phyloP scores from a whole-genome alignment of 495 filamentous ascomycete genomes.

The Symbiotaphrina buchneri region DNA sequence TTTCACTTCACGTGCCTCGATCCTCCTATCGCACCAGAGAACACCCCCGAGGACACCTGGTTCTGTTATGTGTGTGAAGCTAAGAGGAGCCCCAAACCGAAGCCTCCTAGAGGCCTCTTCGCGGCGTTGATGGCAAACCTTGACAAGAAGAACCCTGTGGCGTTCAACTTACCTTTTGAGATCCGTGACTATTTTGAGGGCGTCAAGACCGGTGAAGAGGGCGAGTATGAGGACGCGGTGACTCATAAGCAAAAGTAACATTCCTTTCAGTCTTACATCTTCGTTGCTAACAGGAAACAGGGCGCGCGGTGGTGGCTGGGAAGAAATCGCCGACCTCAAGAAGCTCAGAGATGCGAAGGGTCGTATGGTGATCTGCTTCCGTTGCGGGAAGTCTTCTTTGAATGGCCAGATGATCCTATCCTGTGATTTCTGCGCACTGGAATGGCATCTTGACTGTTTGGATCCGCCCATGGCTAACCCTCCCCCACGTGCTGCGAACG shows the following conservation, averaged over 20 bases:
- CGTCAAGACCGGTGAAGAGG: conserved; percentile 47
- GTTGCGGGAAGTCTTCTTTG: conserved; percentile 35
- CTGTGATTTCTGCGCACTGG: conserved; percentile 59
- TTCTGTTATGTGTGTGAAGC: conserved; percentile 54
- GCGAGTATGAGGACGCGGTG: conserved; percentile 50
- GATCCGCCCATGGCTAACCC: conserved; percentile 64
- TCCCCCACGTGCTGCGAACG: conserved; percentile 24
- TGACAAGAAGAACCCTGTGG: conserved; percentile 38
- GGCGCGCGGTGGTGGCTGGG: conserved; percentile 28
- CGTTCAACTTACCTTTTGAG: conserved; percentile 46
- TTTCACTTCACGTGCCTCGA: conserved; percentile 77
- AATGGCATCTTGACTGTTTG: conserved; percentile 84
- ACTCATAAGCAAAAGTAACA: conserved; percentile 14
- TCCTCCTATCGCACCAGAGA: conserved; percentile 42
- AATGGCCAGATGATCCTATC: conserved; percentile 42
- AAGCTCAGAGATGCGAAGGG: conserved; percentile 42
- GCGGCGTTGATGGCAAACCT: conserved; percentile 31
- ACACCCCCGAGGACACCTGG: conserved; percentile 48
- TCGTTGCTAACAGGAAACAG: conserved; percentile 14
- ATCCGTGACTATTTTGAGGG: conserved; percentile 53
- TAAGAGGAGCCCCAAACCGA: conserved; percentile 13
- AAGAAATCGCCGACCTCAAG: conserved; percentile 43
- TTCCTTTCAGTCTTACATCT: conserved; percentile 4
- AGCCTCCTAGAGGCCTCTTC: conserved; percentile 27
- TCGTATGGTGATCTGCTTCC: conserved; percentile 44